phyloP scores from a whole-genome alignment of 2,329 filamentous ascomycete species.

The Sphaerulina populicola region DNA sequence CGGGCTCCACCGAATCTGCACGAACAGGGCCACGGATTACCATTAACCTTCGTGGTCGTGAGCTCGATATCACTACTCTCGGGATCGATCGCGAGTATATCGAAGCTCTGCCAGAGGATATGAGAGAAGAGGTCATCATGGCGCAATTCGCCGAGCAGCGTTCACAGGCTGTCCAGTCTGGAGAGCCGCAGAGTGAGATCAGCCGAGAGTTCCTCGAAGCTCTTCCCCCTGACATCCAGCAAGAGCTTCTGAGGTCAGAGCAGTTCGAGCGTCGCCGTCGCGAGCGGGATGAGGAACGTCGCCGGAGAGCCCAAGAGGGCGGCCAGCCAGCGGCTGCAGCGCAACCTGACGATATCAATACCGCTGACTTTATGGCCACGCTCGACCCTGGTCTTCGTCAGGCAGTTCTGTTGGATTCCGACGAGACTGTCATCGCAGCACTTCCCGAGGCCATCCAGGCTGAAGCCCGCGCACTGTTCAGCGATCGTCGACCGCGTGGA shows the following conservation, averaged over 20 bases:
- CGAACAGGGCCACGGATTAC: constrained; percentile 52
- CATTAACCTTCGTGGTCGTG: constrained; percentile 75
- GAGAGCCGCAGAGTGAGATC: constrained; percentile 72
- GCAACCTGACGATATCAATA: constrained; percentile 72
- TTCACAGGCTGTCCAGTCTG: constrained; percentile 62
- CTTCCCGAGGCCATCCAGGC: constrained; percentile 78
- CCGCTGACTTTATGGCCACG: constrained; percentile 84
- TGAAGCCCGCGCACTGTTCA: constrained; percentile 67
- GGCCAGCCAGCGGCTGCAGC: constrained; percentile 33
- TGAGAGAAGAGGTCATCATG: constrained; percentile 91
- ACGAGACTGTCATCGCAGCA: constrained; percentile 74
- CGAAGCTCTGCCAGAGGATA: constrained; percentile 92
- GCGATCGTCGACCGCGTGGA: constrained; percentile 34
- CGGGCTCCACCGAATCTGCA: constrained; percentile 34
- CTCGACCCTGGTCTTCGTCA: constrained; percentile 77
- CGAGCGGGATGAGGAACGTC: constrained; percentile 71
- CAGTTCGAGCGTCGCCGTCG: constrained; percentile 78
- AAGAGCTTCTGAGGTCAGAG: constrained; percentile 87
- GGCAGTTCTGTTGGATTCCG: constrained; percentile 83
- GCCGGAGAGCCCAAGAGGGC: constrained; percentile 46
- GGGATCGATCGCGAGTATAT: constrained; percentile 93
- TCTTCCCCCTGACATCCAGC: constrained; percentile 77
- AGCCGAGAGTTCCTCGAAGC: constrained; percentile 92
- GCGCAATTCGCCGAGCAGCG: constrained; percentile 77
- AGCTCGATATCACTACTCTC: constrained; percentile 86